Percentiles rank a stretch among this genome's conserved stretches.
These are phyloP conservation scores for Sonneratia alba DNA, from an alignment of 345 rosid genomes.

Conservation along the genomic window DNA sequence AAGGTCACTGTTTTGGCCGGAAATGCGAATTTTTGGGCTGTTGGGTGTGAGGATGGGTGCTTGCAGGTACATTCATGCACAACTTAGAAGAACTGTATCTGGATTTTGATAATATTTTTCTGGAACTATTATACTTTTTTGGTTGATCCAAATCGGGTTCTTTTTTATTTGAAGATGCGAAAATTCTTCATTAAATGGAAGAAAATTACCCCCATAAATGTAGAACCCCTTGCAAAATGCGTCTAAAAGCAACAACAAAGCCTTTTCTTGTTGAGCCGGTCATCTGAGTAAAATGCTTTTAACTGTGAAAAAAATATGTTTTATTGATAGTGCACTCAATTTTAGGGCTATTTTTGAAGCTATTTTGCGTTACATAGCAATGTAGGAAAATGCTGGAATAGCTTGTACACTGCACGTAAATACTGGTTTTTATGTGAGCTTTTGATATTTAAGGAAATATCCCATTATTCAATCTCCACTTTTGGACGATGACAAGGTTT, in stretches of 20 bases:
- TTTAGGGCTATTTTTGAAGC: not conserved
- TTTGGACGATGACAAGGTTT: constrained; percentile 41
- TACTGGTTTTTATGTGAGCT: not conserved
- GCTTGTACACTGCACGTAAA: not conserved
- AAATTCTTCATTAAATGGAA: too few species aligned
- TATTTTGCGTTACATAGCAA: not conserved
- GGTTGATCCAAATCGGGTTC: too few species aligned
- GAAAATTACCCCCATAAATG: too few species aligned
- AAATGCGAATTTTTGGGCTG: constrained; percentile 96
- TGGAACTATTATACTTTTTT: not conserved
- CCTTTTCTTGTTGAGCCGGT: too few species aligned
- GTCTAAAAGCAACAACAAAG: not conserved
- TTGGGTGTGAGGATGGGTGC: constrained; percentile 95
- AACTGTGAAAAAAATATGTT: not conserved
- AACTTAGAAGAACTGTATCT: not conserved
- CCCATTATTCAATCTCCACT: not conserved
- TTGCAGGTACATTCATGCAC: constrained; percentile 47
- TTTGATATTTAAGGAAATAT: constrained; percentile 1
- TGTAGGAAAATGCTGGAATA: not conserved
- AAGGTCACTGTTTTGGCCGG: constrained; percentile 92
- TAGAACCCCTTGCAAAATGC: not conserved
- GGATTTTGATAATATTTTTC: not conserved
- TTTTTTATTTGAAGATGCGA: too few species aligned
- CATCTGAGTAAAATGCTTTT: not conserved
- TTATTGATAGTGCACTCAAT: not conserved